Base-by-base conservation (phyloP, 2,329 filamentous ascomycete species). In the Talaromyces sp. region DNA sequence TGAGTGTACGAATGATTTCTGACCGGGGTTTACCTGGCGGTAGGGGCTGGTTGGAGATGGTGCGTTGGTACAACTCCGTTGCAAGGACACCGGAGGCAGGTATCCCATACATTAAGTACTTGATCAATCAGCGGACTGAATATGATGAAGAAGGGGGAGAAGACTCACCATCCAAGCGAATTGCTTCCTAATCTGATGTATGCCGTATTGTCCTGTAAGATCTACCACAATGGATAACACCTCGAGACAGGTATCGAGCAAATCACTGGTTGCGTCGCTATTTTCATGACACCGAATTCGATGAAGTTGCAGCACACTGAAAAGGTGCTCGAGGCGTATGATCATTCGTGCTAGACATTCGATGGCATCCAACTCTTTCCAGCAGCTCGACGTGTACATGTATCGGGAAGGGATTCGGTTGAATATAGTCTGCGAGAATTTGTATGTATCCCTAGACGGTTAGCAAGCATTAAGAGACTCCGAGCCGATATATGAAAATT, bases 51-150 rank as follows among this genome's bases (percentile, higher is more conserved):
- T 63, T 66, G 31, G 64, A 65, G n/a, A 70, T 25, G 19, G 70
- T 70, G 45, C 63, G 67, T 61, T 67, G 65, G 64, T 71, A 68
- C 31, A 71, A 63, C 59, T 71, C 70, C 11, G 62, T 68, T 36
- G 66, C 70, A 17, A 71, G 54, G 4, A 70, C 67, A 43, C 70
- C 70, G 27, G 70, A 67, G 5, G 69, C 67, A 15, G 70, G 69
- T 53, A 70, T 63, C 45, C 65, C 68, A 61, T 70, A 71, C 36
- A 69, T 53, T n/a, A 71, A 61, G 51, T 67, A 70, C 69, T 68
- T 58, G 31, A 25, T 40, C 36, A 58, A 8, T 58, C 31, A 58
- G 34, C 36, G 1, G 13, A 58, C 3, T 40, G 34, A 27, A 58
- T 13, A 22, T 36, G 15, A 53, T n/a, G 27, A 53, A 53, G 8